Conservation (phyloP, 352 stramenopile species). For the Blastocystis sp. region DNA sequence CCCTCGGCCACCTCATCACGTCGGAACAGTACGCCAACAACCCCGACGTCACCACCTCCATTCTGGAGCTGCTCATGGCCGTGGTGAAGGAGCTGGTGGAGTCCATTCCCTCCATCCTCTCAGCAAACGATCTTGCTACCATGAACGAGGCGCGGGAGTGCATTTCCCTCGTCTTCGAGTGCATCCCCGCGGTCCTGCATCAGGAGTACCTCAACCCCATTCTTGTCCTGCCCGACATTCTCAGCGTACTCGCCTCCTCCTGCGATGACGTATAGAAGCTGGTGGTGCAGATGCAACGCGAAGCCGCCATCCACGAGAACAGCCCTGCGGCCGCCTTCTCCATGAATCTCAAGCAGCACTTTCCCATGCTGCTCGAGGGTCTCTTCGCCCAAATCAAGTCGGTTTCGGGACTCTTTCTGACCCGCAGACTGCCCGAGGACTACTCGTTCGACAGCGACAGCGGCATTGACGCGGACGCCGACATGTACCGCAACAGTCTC, state of each 20-base stretch:
- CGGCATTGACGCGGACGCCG: constrained; percentile 44
- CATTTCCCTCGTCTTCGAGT: neutral
- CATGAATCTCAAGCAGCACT: neutral
- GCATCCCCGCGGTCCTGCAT: constrained; percentile 2
- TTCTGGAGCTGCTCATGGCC: constrained; percentile 20
- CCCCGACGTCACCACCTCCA: constrained; percentile 34
- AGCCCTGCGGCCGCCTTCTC: neutral
- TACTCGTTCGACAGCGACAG: constrained; percentile 47
- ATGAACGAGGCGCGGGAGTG: neutral
- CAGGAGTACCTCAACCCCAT: constrained; percentile 48
- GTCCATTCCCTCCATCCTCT: neutral
- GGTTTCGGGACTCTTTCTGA: neutral
- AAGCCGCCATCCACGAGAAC: neutral
- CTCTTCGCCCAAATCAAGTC: constrained; percentile 47
- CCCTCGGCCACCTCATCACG: constrained; percentile 5
- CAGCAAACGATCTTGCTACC: neutral
- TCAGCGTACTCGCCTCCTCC: neutral
- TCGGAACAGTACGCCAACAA: neutral
- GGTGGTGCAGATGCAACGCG: constrained; percentile 34
- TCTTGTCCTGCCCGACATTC: constrained; percentile 15
- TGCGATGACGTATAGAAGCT: neutral
- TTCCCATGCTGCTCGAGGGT: constrained; percentile 37
- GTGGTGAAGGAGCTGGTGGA: constrained; percentile 57
- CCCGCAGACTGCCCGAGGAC: constrained; percentile 38
- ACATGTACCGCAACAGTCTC: constrained; percentile 23